These are phyloP conservation scores for Aspergillus pseudonomiae DNA, from an alignment of 2,329 filamentous ascomycete species.

Conservation along the genomic window DNA sequence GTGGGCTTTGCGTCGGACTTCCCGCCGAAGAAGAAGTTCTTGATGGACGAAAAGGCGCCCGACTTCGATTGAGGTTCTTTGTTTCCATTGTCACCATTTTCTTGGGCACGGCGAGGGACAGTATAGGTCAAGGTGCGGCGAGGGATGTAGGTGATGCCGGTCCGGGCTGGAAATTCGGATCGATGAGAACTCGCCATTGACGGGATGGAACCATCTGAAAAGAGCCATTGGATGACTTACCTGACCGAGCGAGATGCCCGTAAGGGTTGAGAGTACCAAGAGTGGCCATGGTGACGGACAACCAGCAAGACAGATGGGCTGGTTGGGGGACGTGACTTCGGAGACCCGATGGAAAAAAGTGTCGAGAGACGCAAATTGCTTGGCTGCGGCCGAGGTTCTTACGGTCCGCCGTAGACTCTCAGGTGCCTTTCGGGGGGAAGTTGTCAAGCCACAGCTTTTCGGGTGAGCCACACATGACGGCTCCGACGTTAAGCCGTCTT, in stretches of 20 bases:
- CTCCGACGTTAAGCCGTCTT: neutral
- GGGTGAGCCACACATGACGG: neutral
- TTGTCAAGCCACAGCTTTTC: slow-evolving; percentile 2
- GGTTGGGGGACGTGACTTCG: slow-evolving; percentile 16
- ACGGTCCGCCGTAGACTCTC: slow-evolving; percentile 19
- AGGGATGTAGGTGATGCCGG: slow-evolving; percentile 36
- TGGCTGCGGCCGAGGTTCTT: slow-evolving; percentile 27
- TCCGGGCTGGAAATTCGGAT: slow-evolving; percentile 30
- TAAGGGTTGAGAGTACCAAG: slow-evolving; percentile 41
- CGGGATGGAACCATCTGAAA: neutral
- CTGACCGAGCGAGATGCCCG: slow-evolving; percentile 42
- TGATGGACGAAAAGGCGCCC: slow-evolving; percentile 37
- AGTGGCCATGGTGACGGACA: slow-evolving; percentile 37
- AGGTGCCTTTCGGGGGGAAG: neutral
- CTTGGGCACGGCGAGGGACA: slow-evolving; percentile 31
- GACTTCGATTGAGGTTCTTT: slow-evolving; percentile 21
- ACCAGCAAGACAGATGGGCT: slow-evolving; percentile 10
- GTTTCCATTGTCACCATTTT: slow-evolving; percentile 23
- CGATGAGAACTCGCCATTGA: neutral
- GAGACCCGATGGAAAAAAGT: slow-evolving; percentile 34
- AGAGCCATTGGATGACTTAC: slow-evolving; percentile 27
- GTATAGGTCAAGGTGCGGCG: slow-evolving; percentile 41
- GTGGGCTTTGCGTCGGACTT: slow-evolving; percentile 32
- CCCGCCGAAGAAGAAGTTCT: slow-evolving; percentile 37
- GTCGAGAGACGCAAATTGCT: slow-evolving; percentile 18